Conservation (phyloP, 2,329 filamentous ascomycete species). For the Fusarium concolor region DNA sequence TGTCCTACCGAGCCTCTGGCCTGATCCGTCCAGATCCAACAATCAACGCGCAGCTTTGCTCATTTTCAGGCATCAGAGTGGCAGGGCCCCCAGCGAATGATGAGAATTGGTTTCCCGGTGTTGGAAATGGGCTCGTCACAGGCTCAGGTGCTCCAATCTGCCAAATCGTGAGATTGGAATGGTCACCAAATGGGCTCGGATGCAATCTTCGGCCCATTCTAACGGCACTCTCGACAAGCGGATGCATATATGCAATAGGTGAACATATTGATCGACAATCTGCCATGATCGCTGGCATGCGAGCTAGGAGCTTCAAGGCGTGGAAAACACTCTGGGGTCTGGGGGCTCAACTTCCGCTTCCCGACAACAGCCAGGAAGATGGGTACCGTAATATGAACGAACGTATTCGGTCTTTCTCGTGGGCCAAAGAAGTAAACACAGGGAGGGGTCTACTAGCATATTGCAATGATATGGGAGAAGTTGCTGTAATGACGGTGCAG, state of each 20-base stretch:
- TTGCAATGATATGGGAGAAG: slow-evolving; percentile 61
- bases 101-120: slow-evolving; percentile 54
- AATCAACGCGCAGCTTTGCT: slow-evolving; percentile 61
- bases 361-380: slow-evolving; percentile 51
- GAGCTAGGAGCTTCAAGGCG: slow-evolving; percentile 57
- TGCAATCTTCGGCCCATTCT: slow-evolving; percentile 65
- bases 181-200: slow-evolving; percentile 70
- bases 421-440: slow-evolving; percentile 59
- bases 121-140: slow-evolving; percentile 60
- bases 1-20: slow-evolving; percentile 50
- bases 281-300: slow-evolving; percentile 47
- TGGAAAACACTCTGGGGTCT: slow-evolving; percentile 69
- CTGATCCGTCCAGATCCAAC: slow-evolving; percentile 54
- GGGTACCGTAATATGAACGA: slow-evolving; percentile 55
- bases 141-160: slow-evolving; percentile 63
- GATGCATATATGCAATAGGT: slow-evolving; percentile 63
- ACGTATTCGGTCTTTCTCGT: slow-evolving; percentile 64
- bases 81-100: slow-evolving; percentile 44
- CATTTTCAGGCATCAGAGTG: slow-evolving; percentile 51
- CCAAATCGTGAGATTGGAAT: slow-evolving; percentile 65
- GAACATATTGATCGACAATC: slow-evolving; percentile 55
- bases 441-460: slow-evolving; percentile 63
- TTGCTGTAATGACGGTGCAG: slow-evolving; percentile 64
- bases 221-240: slow-evolving; percentile 62
- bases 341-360: slow-evolving; percentile 63